Percentiles rank a stretch among this genome's conserved stretches.
Evolutionary conservation across 805 yeast species (phyloP).

Genomic region (Lipomyces anomalus): DNA sequence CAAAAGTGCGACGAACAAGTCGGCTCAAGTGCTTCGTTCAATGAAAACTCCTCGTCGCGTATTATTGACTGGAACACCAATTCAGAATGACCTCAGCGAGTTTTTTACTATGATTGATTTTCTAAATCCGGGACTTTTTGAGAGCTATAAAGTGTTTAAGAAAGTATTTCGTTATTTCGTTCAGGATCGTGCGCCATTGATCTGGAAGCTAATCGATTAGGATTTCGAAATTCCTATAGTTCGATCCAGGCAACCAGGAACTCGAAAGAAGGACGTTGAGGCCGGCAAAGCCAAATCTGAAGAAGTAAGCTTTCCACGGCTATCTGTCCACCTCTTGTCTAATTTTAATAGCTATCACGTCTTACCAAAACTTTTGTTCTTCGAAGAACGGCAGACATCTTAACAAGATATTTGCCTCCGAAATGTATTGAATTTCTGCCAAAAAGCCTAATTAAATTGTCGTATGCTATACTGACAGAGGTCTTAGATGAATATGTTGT

Average conservation of each 20-base stretch:
- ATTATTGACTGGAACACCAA: slow-evolving; percentile 82
- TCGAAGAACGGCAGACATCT: slow-evolving; percentile 60
- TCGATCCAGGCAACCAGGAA: slow-evolving; percentile 61
- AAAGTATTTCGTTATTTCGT: slow-evolving; percentile 3
- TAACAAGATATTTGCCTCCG: slow-evolving; percentile 56
- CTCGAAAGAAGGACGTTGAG: slow-evolving; percentile 43
- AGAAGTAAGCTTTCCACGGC: slow-evolving; percentile 32
- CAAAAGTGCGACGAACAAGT: slow-evolving; percentile 68
- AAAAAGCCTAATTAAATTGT: not conserved
- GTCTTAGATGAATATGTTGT: slow-evolving; percentile 55
- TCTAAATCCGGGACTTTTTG: slow-evolving; percentile 77
- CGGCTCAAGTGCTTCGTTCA: slow-evolving; percentile 54
- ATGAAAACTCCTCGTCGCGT: slow-evolving; percentile 54
- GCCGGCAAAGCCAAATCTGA: slow-evolving; percentile 57
- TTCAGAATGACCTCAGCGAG: slow-evolving; percentile 85
- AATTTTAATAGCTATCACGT: slow-evolving; percentile 39
- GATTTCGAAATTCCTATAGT: slow-evolving; percentile 65
- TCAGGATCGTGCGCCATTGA: not conserved
- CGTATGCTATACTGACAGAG: not conserved
- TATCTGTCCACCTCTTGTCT: too few species aligned
- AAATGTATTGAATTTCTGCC: slow-evolving; percentile 34
- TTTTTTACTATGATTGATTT: slow-evolving; percentile 77
- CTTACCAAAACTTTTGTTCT: slow-evolving; percentile 63
- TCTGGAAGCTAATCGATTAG: slow-evolving; percentile 42
- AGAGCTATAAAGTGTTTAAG: slow-evolving; percentile 45